A percentile compares a stretch with the other conserved stretches of the same genome.
Evolutionary conservation across 73 alveolate genomes (phyloP).

Genomic region (Symbiodinium pilosum): DNA sequence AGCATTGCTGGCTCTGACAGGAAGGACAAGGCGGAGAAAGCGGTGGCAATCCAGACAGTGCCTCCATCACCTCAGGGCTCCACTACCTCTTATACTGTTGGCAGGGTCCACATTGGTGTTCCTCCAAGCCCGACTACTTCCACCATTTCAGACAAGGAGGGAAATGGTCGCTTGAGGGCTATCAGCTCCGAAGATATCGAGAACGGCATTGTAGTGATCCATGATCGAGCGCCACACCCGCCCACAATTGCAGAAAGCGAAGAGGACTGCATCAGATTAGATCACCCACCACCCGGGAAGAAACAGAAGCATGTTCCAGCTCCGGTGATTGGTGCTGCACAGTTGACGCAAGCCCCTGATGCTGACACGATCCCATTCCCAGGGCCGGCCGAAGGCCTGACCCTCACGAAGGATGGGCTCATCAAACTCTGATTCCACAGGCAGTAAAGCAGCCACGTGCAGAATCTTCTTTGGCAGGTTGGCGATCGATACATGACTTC

Average conservation of each 20-base stretch:
- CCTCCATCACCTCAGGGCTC: conserved; percentile 91
- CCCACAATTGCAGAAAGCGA: neutral
- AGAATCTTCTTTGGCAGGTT: neutral
- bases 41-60: neutral
- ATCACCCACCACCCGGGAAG: conserved; percentile 15
- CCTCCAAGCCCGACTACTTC: conserved; percentile 83
- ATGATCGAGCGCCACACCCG: neutral
- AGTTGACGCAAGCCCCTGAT: neutral
- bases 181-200: conserved; percentile 81
- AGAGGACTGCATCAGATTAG: conserved; percentile 16
- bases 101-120: neutral
- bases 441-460: no score
- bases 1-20: conserved; percentile 14
- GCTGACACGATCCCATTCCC: neutral
- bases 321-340: neutral
- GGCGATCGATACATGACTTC: no score
- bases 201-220: conserved; percentile 31
- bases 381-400: conserved; percentile 19
- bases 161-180: conserved; percentile 51
- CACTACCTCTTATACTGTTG: neutral
- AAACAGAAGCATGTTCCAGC: neutral
- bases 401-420: conserved; percentile 38
- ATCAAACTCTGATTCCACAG: neutral
- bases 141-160: conserved; percentile 5
- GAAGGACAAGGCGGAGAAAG: neutral